Base-by-base conservation (phyloP, 352 stramenopile genomes). In the Thalassiosira hispida region DNA sequence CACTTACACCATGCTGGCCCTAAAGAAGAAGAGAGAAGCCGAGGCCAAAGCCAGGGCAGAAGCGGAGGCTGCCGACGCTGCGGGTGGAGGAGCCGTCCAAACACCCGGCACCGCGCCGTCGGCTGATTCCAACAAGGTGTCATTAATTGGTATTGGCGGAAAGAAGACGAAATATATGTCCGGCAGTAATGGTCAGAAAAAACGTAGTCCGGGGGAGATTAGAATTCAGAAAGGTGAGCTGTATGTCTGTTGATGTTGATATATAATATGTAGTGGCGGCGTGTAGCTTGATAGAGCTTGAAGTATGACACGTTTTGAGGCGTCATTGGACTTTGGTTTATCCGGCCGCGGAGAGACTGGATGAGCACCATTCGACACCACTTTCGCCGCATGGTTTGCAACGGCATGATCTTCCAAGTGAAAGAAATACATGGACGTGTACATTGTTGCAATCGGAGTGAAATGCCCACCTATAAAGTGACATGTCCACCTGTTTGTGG, bases 201-300 rank as follows among this genome's bases (percentile, higher is more conserved):
- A 98, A 83, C 95, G 96, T 72, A 98, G 95, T 78, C 97, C 97
- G 4, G 97, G 96, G 78, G 97, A 99, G 89, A 98, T 99, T 87
- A 94, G 97, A 55, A 98, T 99, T 84, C 97, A 99, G 87, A 99
- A 98, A 96, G 97, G 96, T 98, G 74, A 83, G 76, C 14, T 47
- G 23, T 9, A 47, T 55, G 40, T 63, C 9, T 57, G 16, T 42
- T 22, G 16, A 14, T 7, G 23, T 52, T 31, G 31, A 38, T 38
- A 9, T 38, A 9, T 38, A 8, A 38, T 38, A 8, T 38, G 31
- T 38, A n/a, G n/a, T 38, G 31, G 31, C 8, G 8, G 31, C n/a
- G 8, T 49, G 40, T 49, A 4, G 40, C 40, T 4, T 16, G 40
- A 49, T 18, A 12, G 40, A 18, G 40, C 3, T 38, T 3, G 31